Percentiles rank a stretch among this genome's conserved stretches.
phyloP scores from a whole-genome alignment of 176 grass and related monocot genomes.

The Leersia perrieri region DNA sequence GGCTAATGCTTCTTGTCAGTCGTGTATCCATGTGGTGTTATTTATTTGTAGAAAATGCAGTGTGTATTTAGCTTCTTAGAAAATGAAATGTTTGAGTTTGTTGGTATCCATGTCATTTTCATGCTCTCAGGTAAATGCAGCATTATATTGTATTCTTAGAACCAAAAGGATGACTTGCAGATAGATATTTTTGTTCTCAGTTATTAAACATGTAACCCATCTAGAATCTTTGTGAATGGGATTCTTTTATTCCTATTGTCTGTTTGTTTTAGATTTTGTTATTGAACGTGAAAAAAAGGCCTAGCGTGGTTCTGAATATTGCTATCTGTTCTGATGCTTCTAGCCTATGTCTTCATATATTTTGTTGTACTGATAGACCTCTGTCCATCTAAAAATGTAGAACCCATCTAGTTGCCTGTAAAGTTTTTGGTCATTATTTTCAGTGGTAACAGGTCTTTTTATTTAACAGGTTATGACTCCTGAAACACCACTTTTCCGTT shows the following conservation, averaged over 20 bases:
- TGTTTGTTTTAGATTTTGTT: neutral
- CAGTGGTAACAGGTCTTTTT: neutral
- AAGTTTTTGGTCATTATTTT: neutral
- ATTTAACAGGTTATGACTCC: conserved; percentile 79
- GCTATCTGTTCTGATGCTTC: too few relatives aligned
- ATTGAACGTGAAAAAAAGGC: neutral
- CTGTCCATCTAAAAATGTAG: neutral
- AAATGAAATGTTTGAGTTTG: neutral
- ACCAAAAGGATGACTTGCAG: neutral
- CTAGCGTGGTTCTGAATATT: neutral
- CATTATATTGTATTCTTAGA: neutral
- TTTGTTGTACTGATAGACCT: neutral
- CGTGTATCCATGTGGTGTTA: neutral
- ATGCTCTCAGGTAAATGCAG: neutral
- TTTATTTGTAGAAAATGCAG: neutral
- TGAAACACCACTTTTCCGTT: conserved; percentile 89
- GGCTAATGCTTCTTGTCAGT: neutral
- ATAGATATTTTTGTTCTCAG: neutral
- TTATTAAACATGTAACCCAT: neutral
- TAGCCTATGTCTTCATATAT: neutral
- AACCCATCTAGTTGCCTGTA: neutral
- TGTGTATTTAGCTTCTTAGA: neutral
- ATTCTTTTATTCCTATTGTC: neutral
- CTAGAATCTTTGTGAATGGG: neutral
- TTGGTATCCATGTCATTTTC: neutral